Evolutionary conservation across 176 grass and related monocot species (phyloP).

Genomic region (Puya raimondii): DNA sequence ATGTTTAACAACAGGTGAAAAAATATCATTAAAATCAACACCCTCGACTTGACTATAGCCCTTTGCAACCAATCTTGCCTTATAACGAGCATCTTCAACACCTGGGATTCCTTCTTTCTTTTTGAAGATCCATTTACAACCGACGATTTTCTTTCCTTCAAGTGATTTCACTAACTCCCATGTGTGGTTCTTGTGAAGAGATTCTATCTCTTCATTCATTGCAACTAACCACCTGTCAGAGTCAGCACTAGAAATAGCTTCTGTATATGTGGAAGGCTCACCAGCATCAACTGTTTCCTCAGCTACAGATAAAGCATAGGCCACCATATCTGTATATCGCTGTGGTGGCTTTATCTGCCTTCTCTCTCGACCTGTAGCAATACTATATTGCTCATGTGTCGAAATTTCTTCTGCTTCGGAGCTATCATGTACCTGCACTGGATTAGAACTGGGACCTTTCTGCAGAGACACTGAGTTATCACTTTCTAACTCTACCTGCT

Average conservation of each 20-base stretch:
- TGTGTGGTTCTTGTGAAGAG: slow-evolving; percentile 13
- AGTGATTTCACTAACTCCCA: slow-evolving; percentile 10
- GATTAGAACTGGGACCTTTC: not conserved
- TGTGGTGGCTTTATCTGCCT: not conserved
- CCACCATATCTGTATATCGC: not conserved
- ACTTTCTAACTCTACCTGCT: slow-evolving; percentile 6
- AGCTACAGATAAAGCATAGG: not conserved
- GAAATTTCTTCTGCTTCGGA: not conserved
- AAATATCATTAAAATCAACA: too few relatives aligned
- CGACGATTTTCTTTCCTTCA: slow-evolving; percentile 16
- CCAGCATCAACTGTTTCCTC: not conserved
- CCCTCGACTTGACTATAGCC: not conserved
- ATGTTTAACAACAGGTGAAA: not conserved
- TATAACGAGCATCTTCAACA: not conserved
- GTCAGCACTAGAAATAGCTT: not conserved
- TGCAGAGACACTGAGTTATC: not conserved
- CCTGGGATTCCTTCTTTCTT: not conserved
- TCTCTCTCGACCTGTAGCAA: not conserved
- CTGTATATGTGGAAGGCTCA: not conserved
- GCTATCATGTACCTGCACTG: not conserved
- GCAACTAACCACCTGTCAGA: not conserved
- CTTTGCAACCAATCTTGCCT: slow-evolving; percentile 14
- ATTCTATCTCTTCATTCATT: slow-evolving; percentile 16
- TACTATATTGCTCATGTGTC: not conserved
- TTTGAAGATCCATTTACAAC: slow-evolving; percentile 26